Conservation (phyloP, 1,139 yeast genomes). For the Debaryomyces sp. region DNA sequence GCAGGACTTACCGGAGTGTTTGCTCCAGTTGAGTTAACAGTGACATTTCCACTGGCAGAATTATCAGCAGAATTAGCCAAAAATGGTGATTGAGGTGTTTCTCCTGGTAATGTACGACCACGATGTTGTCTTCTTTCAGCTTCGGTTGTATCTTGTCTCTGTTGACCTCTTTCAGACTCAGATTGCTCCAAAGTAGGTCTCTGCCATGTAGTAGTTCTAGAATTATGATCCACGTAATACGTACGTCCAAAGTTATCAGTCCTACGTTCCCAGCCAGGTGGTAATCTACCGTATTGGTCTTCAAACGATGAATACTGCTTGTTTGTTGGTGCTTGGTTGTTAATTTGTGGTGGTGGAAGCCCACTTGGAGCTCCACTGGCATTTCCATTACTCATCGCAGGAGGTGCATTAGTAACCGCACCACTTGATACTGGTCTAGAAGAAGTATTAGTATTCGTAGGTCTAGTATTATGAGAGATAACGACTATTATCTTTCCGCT, state of each 20-base stretch:
- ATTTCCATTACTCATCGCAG: slow-evolving; percentile 10
- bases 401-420: slow-evolving; percentile 8
- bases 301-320: slow-evolving; percentile 90
- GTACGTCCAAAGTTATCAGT: slow-evolving; percentile 97
- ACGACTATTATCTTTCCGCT: slow-evolving; percentile 89
- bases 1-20: slow-evolving; percentile 61
- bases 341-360: slow-evolving; percentile 11
- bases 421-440: slow-evolving; percentile 20
- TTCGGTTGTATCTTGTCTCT: slow-evolving; percentile 67
- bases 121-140: slow-evolving; percentile 90
- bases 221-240: slow-evolving; percentile 96
- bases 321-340: slow-evolving; percentile 20
- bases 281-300: slow-evolving; percentile 94
- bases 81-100: slow-evolving; percentile 44
- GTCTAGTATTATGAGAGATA: slow-evolving; percentile 47
- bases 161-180: slow-evolving; percentile 66
- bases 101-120: slow-evolving; percentile 88
- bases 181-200: slow-evolving; percentile 81
- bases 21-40: slow-evolving; percentile 49
- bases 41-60: slow-evolving; percentile 44
- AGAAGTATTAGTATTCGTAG: slow-evolving; percentile 21
- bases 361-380: slow-evolving; percentile 14
- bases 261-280: slow-evolving; percentile 99
- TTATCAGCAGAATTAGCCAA: slow-evolving; percentile 24
- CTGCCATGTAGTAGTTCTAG: slow-evolving; percentile 98